A percentile compares a stretch with the other conserved stretches of the same genome.
These are phyloP conservation scores for Sambucus nigra DNA, from an alignment of 129 eudicot genomes.

Conservation along the genomic window DNA sequence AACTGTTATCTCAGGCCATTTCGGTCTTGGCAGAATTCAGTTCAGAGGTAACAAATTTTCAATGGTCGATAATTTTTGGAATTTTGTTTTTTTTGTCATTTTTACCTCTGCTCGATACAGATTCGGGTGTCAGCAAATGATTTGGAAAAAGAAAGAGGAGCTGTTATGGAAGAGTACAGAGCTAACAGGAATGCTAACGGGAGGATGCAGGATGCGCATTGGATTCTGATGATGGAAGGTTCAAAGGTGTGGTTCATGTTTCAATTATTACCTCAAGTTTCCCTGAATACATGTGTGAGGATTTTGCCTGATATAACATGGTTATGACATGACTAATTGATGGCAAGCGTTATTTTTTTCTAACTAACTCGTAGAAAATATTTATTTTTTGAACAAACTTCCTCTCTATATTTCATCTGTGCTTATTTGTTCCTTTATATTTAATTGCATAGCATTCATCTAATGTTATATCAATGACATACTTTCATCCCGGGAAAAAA, in stretches of 20 bases:
- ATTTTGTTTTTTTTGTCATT: slow-evolving; percentile 4
- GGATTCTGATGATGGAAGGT: slow-evolving; percentile 86
- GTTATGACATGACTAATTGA: background rate
- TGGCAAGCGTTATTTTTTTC: background rate
- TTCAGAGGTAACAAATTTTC: slow-evolving; percentile 47
- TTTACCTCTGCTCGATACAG: slow-evolving; percentile 27
- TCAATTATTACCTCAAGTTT: background rate
- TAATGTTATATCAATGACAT: no score
- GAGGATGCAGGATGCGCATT: slow-evolving; percentile 88
- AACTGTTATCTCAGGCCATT: slow-evolving; percentile 77
- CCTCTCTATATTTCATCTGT: background rate
- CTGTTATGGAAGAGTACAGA: slow-evolving; percentile 91
- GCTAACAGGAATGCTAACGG: slow-evolving; percentile 80
- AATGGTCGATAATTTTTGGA: background rate
- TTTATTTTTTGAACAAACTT: background rate
- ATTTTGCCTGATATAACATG: background rate
- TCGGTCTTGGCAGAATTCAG: slow-evolving; percentile 86
- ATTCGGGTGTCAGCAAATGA: slow-evolving; percentile 73
- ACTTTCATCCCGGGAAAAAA: no score
- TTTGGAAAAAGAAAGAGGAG: slow-evolving; percentile 91
- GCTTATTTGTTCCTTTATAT: background rate
- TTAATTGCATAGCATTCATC: no score
- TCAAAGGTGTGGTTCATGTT: slow-evolving; percentile 45
- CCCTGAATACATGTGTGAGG: background rate
- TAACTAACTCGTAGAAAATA: background rate